phyloP scores from a whole-genome alignment of 1,284 basidiomycete genomes.

The Cutaneotrichosporon sp. region DNA sequence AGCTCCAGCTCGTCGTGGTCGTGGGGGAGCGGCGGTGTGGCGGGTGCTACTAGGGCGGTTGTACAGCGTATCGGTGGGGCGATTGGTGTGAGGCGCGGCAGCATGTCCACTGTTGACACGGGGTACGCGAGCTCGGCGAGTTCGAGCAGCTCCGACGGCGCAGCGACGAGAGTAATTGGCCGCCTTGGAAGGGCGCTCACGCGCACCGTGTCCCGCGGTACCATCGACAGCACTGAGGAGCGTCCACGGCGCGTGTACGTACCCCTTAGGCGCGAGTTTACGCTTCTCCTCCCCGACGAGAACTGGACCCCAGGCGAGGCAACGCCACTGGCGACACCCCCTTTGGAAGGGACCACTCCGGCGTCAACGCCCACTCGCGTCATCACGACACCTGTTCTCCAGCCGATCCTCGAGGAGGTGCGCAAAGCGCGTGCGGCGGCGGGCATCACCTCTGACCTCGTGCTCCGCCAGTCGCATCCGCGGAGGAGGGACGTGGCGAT shows the following conservation, averaged over 20 bases:
- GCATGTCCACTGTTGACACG: conserved; percentile 21
- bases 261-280: conserved; percentile 60
- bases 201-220: conserved; percentile 23
- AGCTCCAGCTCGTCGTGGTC: conserved; percentile 37
- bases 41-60: conserved; percentile 41
- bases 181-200: conserved; percentile 21
- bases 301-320: neutral
- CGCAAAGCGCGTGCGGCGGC: conserved; percentile 38
- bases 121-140: conserved; percentile 17
- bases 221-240: conserved; percentile 27
- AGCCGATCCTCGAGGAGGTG: conserved; percentile 59
- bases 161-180: conserved; percentile 12
- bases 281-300: conserved; percentile 52
- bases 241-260: conserved; percentile 41
- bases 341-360: neutral
- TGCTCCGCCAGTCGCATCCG: neutral
- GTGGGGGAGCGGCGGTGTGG: conserved; percentile 41
- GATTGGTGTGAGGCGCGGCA: conserved; percentile 42
- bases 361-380: conserved; percentile 48
- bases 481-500: conserved; percentile 21
- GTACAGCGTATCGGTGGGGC: conserved; percentile 49
- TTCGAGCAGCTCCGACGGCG: conserved; percentile 15
- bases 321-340: neutral
- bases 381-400: conserved; percentile 62
- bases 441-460: neutral